A percentile compares a stretch with the other conserved stretches of the same genome.
Evolutionary conservation across 805 yeast genomes (phyloP).

Genomic region (Ogataea chonburiensis): DNA sequence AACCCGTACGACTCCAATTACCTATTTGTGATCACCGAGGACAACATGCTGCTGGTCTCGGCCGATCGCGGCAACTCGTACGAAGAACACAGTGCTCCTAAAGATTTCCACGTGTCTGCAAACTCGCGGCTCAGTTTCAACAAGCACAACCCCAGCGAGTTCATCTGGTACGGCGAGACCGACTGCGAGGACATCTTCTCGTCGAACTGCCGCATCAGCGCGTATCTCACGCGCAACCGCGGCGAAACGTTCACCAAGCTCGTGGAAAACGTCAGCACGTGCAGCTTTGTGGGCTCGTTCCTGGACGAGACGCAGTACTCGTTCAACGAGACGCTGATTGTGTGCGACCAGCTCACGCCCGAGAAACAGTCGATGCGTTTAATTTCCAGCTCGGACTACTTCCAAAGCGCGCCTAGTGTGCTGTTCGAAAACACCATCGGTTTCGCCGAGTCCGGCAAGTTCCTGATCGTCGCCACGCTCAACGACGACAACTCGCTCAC

Average conservation of each 20-base stretch:
- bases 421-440: constrained; percentile 66
- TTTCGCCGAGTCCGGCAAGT: constrained; percentile 68
- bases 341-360: constrained; percentile 54
- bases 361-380: constrained; percentile 25
- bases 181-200: constrained; percentile 49
- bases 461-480: constrained; percentile 67
- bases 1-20: constrained; percentile 61
- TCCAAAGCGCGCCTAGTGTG: constrained; percentile 38
- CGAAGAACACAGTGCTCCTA: constrained; percentile 47
- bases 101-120: constrained; percentile 40
- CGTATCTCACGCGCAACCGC: constrained; percentile 63
- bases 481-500: constrained; percentile 51
- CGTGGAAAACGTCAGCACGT: constrained; percentile 50
- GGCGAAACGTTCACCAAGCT: constrained; percentile 64
- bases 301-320: constrained; percentile 36
- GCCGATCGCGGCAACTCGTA: constrained; percentile 67
- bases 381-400: constrained; percentile 54
- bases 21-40: constrained; percentile 51
- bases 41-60: constrained; percentile 54
- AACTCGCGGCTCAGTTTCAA: constrained; percentile 58
- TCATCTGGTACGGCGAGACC: constrained; percentile 68
- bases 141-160: constrained; percentile 50
- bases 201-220: constrained; percentile 51
- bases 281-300: constrained; percentile 66
- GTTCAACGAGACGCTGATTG: constrained; percentile 50